Evolutionary conservation across 257 asterid genomes (phyloP).

Genomic region (Primulina eburnea): DNA sequence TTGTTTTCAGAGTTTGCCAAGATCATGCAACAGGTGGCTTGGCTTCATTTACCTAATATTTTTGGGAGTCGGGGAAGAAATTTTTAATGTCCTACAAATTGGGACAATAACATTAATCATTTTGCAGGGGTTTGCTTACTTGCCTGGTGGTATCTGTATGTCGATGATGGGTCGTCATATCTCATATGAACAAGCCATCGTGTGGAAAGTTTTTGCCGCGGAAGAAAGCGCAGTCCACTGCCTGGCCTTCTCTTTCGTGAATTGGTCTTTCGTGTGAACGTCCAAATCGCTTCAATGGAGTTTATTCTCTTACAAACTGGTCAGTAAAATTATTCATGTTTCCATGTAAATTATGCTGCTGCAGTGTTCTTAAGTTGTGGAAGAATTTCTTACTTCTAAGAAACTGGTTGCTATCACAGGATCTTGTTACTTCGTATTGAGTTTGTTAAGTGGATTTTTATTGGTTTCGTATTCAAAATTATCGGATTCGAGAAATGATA

Average conservation of each 20-base stretch:
- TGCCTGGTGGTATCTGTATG: conserved; percentile 89
- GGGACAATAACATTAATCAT: background rate
- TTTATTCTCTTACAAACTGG: no score
- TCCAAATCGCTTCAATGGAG: no score
- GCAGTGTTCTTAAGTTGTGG: no score
- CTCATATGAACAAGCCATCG: conserved; percentile 84
- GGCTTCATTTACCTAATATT: background rate
- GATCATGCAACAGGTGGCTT: conserved; percentile 88
- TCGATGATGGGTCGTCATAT: conserved; percentile 96
- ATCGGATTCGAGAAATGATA: no score
- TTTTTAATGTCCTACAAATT: background rate
- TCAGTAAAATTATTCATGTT: no score
- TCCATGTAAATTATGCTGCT: no score
- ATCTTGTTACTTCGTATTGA: no score
- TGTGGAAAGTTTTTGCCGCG: conserved; percentile 85
- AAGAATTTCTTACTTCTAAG: no score
- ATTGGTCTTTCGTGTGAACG: conserved; percentile 63
- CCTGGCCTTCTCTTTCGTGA: conserved; percentile 84
- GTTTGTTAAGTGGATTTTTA: no score
- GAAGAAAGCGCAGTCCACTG: conserved; percentile 73
- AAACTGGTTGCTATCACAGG: no score
- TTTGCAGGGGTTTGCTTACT: conserved; percentile 64
- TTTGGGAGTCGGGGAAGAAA: no score
- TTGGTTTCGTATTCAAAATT: no score
- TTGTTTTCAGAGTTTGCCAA: conserved; percentile 74